These are phyloP conservation scores for Colletotrichum karsti DNA, from an alignment of 2,329 filamentous ascomycete species.

Conservation along the genomic window DNA sequence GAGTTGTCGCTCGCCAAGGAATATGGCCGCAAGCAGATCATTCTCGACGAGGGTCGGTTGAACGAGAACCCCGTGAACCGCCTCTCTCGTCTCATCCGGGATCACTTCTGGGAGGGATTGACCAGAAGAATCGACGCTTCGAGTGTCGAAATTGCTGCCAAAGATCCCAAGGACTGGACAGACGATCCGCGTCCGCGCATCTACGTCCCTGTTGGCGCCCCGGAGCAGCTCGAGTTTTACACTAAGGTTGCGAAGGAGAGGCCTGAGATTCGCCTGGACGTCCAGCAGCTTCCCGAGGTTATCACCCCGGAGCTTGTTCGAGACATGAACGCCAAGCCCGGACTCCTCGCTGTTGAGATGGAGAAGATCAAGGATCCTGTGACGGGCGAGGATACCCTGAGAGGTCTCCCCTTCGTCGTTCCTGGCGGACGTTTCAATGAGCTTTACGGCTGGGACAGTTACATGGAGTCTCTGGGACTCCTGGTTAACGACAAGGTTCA, in stretches of 20 bases:
- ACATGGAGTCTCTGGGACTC: slow-evolving; percentile 95
- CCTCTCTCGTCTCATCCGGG: slow-evolving; percentile 84
- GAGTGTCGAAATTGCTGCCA: slow-evolving; percentile 85
- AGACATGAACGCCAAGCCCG: slow-evolving; percentile 86
- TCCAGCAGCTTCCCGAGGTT: slow-evolving; percentile 78
- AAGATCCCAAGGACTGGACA: slow-evolving; percentile 96
- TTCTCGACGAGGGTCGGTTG: slow-evolving; percentile 88
- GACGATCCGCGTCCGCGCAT: slow-evolving; percentile 88
- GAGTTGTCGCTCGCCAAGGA: slow-evolving; percentile 93
- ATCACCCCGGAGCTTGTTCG: slow-evolving; percentile 85
- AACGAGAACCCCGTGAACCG: slow-evolving; percentile 96
- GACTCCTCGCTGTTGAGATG: slow-evolving; percentile 90
- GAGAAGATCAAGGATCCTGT: slow-evolving; percentile 74
- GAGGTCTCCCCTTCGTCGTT: slow-evolving; percentile 93
- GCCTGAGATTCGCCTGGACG: slow-evolving; percentile 88
- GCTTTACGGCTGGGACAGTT: slow-evolving; percentile 98
- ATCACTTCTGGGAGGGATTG: slow-evolving; percentile 92
- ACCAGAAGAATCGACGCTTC: slow-evolving; percentile 91
- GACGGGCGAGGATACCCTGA: slow-evolving; percentile 75
- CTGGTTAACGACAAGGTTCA: slow-evolving; percentile 86
- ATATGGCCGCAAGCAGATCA: slow-evolving; percentile 87
- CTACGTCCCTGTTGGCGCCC: slow-evolving; percentile 85
- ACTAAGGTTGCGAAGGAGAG: slow-evolving; percentile 77
- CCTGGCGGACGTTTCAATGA: slow-evolving; percentile 98
- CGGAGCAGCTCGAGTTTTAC: slow-evolving; percentile 92